Evolutionary conservation across 2,329 filamentous ascomycete genomes (phyloP).

Genomic region (Sclerotinia spermophila): DNA sequence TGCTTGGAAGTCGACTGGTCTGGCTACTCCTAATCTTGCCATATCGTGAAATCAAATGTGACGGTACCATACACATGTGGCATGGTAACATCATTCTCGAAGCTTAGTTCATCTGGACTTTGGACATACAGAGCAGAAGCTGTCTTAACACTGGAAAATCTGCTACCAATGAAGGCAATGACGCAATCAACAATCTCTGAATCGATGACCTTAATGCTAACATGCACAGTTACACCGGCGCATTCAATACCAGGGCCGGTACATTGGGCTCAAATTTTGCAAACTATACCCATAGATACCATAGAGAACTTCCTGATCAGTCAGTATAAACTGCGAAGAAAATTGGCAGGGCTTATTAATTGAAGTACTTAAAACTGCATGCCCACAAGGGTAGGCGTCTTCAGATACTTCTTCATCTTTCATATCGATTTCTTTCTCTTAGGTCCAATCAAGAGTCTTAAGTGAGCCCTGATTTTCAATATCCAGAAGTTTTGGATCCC

Average conservation of each 20-base stretch:
- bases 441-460: conserved; percentile 22
- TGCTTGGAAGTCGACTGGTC: not conserved
- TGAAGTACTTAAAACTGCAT: conserved; percentile 22
- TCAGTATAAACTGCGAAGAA: not conserved
- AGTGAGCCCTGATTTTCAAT: conserved; percentile 26
- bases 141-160: not conserved
- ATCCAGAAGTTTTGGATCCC: conserved; percentile 10
- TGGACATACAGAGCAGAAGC: conserved; percentile 35
- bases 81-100: conserved; percentile 25
- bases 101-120: conserved; percentile 22
- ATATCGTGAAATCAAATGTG: conserved; percentile 23
- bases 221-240: conserved; percentile 28
- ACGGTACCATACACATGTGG: conserved; percentile 26
- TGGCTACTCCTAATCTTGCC: conserved; percentile 7
- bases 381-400: conserved; percentile 16
- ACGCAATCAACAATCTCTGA: conserved; percentile 32
- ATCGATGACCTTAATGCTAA: conserved; percentile 26
- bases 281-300: conserved; percentile 29
- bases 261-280: conserved; percentile 22
- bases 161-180: not conserved
- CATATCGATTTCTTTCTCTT: conserved; percentile 6
- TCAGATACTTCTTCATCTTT: conserved; percentile 20
- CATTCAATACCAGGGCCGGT: conserved; percentile 29
- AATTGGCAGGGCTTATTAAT: too few relatives aligned
- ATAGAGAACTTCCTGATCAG: conserved; percentile 22